Percentiles rank a stretch among this genome's conserved stretches.
These are phyloP conservation scores for Cladorrhinum sp. DNA, from an alignment of 2,329 filamentous ascomycete species.

Conservation along the genomic window DNA sequence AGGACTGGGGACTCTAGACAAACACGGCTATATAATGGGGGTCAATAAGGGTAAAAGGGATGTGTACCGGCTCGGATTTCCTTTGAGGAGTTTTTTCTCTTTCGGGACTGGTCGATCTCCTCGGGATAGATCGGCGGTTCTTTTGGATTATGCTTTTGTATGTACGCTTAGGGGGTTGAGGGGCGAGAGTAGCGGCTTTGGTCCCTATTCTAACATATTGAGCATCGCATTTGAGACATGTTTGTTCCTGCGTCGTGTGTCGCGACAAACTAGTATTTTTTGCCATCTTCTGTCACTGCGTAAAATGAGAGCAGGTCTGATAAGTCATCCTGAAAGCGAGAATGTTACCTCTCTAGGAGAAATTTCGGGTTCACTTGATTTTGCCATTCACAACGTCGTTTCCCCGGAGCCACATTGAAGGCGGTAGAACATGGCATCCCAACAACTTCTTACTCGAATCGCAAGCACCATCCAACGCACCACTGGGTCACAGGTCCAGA, in stretches of 20 bases:
- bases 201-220: background rate
- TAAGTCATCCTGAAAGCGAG: too few species aligned
- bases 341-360: too few species aligned
- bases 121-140: constrained; percentile 10
- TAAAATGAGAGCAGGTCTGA: too few species aligned
- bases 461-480: too few species aligned
- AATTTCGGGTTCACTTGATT: too few species aligned
- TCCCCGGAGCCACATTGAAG: background rate
- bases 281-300: background rate
- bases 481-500: too few species aligned
- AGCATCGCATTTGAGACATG: background rate
- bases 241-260: background rate
- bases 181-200: background rate
- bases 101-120: constrained; percentile 10
- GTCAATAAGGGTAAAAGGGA: constrained; percentile 11
- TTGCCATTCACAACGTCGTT: background rate
- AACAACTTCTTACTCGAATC: background rate
- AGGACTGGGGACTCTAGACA: constrained; percentile 18
- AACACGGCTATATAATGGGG: constrained; percentile 17
- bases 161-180: background rate
- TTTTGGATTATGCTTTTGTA: constrained; percentile 1
- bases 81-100: constrained; percentile 11
- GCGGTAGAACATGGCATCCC: background rate
- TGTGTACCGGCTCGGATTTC: constrained; percentile 19
- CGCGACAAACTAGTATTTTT: background rate